phyloP scores from a whole-genome alignment of 2,329 filamentous ascomycete genomes.

The Triangularia setosa region DNA sequence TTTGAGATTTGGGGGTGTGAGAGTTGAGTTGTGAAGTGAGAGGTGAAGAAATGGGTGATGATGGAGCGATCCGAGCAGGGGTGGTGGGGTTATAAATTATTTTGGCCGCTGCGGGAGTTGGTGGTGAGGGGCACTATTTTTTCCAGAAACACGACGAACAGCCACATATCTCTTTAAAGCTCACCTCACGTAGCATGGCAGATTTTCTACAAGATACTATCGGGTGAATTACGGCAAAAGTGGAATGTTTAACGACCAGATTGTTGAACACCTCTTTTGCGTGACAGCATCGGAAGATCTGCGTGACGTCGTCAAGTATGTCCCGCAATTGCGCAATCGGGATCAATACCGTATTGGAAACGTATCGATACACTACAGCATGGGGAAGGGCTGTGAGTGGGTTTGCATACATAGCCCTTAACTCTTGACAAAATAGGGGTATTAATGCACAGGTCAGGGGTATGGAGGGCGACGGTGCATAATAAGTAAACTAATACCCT shows the following conservation, averaged over 20 bases:
- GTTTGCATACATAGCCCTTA: neutral
- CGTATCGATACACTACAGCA: neutral
- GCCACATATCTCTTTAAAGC: too few species aligned
- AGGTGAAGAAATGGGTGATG: neutral
- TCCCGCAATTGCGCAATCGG: conserved; percentile 2
- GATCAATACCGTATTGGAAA: neutral
- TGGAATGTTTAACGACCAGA: neutral
- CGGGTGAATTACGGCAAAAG: neutral
- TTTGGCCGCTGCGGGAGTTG: neutral
- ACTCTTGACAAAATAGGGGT: neutral
- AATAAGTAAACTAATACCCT: too few species aligned
- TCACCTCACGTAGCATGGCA: too few species aligned
- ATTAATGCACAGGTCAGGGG: neutral
- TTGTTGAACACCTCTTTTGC: neutral
- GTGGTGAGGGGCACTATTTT: conserved; percentile 2
- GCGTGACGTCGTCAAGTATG: neutral
- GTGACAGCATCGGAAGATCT: neutral
- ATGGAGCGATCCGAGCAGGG: neutral
- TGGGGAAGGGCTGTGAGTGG: neutral
- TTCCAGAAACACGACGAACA: neutral
- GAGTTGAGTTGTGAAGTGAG: neutral
- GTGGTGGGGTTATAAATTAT: conserved; percentile 7
- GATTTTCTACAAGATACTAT: neutral
- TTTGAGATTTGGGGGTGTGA: neutral
- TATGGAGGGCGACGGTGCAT: neutral